Evolutionary conservation across 2,329 filamentous ascomycete species (phyloP).

Genomic region (Myriosclerotinia curreyana): DNA sequence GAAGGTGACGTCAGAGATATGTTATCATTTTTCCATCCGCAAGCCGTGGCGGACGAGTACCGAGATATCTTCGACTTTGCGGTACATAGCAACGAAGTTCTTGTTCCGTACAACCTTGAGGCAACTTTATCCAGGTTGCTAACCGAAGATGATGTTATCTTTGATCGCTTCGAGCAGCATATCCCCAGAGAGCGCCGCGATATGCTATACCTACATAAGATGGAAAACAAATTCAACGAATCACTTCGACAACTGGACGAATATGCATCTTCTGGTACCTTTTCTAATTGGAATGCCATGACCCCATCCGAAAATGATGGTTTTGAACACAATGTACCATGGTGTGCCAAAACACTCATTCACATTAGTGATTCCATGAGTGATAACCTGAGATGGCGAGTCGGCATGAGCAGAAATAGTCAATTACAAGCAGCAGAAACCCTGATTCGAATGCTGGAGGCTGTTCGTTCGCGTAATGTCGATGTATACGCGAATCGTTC

Average conservation of each 20-base stretch:
- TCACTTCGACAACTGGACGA: slow-evolving; percentile 29
- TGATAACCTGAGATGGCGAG: slow-evolving; percentile 27
- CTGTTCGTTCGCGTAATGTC: slow-evolving; percentile 31
- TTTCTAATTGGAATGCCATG: slow-evolving; percentile 21
- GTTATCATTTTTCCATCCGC: slow-evolving; percentile 33
- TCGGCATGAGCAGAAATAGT: slow-evolving; percentile 26
- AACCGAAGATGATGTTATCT: slow-evolving; percentile 32
- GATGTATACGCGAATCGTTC: slow-evolving; percentile 30
- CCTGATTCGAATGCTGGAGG: slow-evolving; percentile 34
- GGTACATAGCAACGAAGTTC: slow-evolving; percentile 26
- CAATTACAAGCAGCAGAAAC: slow-evolving; percentile 31
- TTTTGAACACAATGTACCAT: slow-evolving; percentile 31
- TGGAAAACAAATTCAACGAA: slow-evolving; percentile 28
- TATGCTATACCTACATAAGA: slow-evolving; percentile 33
- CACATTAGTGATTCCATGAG: slow-evolving; percentile 33
- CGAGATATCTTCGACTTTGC: slow-evolving; percentile 33
- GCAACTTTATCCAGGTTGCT: slow-evolving; percentile 34
- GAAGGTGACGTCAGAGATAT: slow-evolving; percentile 33
- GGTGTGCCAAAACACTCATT: slow-evolving; percentile 33
- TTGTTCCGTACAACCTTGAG: slow-evolving; percentile 32
- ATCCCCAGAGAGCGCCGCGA: slow-evolving; percentile 31
- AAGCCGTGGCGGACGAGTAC: slow-evolving; percentile 30
- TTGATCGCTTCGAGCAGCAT: slow-evolving; percentile 30
- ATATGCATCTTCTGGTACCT: slow-evolving; percentile 32
- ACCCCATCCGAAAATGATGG: slow-evolving; percentile 1